These are phyloP conservation scores for Suillus subalutaceus DNA, from an alignment of 768 basidiomycete genomes.

Conservation along the genomic window DNA sequence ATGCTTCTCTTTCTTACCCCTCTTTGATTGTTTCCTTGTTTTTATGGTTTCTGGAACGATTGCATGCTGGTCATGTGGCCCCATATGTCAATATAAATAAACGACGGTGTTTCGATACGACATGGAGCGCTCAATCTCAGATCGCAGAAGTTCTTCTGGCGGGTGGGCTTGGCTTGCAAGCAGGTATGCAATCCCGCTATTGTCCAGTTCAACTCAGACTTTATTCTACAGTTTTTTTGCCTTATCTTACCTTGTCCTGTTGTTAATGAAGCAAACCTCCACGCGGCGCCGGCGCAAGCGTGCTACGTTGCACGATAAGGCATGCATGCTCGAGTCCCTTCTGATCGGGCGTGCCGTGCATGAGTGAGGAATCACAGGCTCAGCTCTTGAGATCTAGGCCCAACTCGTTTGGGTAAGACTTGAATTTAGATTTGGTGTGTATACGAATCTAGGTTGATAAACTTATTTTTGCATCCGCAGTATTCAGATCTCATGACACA, in stretches of 20 bases:
- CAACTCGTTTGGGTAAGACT: background rate
- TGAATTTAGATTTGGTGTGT: background rate
- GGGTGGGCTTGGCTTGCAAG: background rate
- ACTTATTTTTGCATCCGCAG: background rate
- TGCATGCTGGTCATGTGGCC: slow-evolving; percentile 20
- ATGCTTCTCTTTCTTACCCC: background rate
- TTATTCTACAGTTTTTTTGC: background rate
- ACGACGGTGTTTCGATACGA: background rate
- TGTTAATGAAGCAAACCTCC: background rate
- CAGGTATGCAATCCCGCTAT: background rate
- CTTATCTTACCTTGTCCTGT: background rate
- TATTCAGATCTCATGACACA: background rate
- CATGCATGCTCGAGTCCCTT: background rate
- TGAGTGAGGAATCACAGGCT: background rate
- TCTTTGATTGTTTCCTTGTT: slow-evolving; percentile 15
- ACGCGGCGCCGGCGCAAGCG: background rate
- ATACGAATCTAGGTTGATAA: background rate
- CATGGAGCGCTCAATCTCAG: background rate
- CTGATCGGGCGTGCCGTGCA: background rate
- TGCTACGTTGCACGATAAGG: background rate
- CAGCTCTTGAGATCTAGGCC: background rate
- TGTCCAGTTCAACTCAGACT: background rate
- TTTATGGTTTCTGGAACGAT: background rate
- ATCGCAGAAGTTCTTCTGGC: background rate
- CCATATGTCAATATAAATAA: slow-evolving; percentile 5